Evolutionary conservation across 1,139 yeast species (phyloP), one percentile per base, ranked within the genome.

Genomic region (Candida mesenterica): DNA sequence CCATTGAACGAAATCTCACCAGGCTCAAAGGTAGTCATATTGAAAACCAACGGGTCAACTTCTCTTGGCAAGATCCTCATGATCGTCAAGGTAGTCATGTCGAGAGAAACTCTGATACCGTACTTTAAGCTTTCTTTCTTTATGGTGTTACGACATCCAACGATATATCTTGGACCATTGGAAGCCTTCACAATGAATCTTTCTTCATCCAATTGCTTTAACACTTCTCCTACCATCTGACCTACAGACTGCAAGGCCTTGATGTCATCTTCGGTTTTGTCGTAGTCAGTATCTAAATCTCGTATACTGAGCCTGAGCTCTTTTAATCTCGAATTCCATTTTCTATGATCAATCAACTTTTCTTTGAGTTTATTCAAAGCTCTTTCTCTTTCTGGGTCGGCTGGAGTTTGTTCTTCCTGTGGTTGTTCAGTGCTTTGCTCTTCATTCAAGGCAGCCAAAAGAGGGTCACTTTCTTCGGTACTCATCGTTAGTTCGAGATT

Each of bases 31-130:
- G 95, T 83, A 5, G 98, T 92, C 99, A 94, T 94, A 63, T 92
- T 94, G 65, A 92, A 94, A 44, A 94, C 98, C 59, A 92, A 74
- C 15, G 99, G 99, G 62, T 94, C 98, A 33, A 95, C 97, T 62
- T 94, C 99, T 53, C 99, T 79, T 18, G 99, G 98, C 53, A 94
- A 74, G 35, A 94, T 83, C 54, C 98, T 78, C 99, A 94, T 94
- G 45, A 94, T 92, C 13, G 99, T 94, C 50, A 94, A 74, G 1
- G 99, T 94, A 13, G 98, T 94, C 87, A 94, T 94, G 61, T 94
- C 99, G 48, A 94, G 73, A 14, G 97, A 92, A 33, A 94, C 99
- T 55, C 99, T 77, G 15, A 90, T 92, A 32, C 98, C 98, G 61
- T 90, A 95, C 63, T 87, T 83, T 54, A 94, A 73, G 42, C 75